Conservation (phyloP, 441 rosid genomes). For the Gossypium schwendimanii region DNA sequence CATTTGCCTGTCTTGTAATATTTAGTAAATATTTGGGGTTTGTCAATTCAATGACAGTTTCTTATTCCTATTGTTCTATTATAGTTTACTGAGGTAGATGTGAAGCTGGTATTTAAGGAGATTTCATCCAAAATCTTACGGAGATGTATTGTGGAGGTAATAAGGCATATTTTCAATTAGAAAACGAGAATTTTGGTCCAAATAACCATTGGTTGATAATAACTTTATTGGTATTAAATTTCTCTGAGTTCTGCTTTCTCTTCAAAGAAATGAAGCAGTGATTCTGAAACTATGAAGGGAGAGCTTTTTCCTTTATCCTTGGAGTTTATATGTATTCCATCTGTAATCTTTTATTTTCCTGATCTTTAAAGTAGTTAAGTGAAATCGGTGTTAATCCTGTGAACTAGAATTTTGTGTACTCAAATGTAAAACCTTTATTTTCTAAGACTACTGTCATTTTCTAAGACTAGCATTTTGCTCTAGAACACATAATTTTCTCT, state of each 20-base stretch:
- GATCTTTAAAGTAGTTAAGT: not conserved
- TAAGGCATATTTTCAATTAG: constrained; percentile 14
- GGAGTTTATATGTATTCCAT: not conserved
- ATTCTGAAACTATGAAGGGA: not conserved
- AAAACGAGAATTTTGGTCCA: not conserved
- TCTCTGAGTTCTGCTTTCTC: not conserved
- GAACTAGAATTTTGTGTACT: not conserved
- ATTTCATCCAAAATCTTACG: constrained; percentile 82
- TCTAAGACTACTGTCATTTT: not conserved
- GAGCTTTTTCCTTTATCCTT: not conserved
- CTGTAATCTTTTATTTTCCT: not conserved
- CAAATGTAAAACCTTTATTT: not conserved
- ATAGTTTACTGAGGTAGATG: constrained; percentile 86
- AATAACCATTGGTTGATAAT: not conserved
- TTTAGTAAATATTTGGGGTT: constrained; percentile 9
- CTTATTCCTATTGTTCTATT: constrained; percentile 18
- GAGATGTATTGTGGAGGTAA: constrained; percentile 89
- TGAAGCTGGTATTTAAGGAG: constrained; percentile 95
- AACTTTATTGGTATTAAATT: not conserved
- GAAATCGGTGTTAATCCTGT: not conserved
- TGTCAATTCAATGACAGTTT: constrained; percentile 15
- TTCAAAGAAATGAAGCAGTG: not conserved
- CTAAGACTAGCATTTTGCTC: not conserved
- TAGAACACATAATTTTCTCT: not conserved
- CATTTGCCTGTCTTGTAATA: constrained; percentile 1